A percentile compares a stretch with the other conserved stretches of the same genome.
Evolutionary conservation across 345 rosid genomes (phyloP).

Genomic region (Gossypium ekmanianum): DNA sequence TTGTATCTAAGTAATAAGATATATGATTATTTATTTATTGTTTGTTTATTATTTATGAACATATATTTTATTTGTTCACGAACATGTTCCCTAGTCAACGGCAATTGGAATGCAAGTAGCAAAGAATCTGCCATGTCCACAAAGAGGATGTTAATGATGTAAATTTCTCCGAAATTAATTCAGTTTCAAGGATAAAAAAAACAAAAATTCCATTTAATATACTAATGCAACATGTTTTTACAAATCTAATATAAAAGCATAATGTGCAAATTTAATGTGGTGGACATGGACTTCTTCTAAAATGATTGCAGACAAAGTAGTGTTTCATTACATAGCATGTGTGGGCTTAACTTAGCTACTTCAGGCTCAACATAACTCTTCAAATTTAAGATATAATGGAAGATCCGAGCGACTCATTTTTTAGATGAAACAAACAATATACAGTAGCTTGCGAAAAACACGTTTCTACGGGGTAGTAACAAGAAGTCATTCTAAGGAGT

Average conservation of each 20-base stretch:
- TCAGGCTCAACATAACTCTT: neutral
- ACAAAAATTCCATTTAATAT: neutral
- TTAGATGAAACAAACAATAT: slow-evolving; percentile 3
- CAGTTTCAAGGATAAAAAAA: neutral
- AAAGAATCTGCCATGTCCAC: neutral
- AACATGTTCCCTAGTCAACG: neutral
- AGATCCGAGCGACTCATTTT: neutral
- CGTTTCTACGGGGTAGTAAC: neutral
- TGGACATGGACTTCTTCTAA: too few species aligned
- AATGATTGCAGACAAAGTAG: too few species aligned
- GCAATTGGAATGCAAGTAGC: neutral
- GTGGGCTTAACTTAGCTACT: neutral
- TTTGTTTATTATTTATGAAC: too few species aligned
- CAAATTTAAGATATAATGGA: neutral
- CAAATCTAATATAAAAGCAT: neutral
- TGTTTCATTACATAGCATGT: too few species aligned
- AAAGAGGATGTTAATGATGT: neutral
- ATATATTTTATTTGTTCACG: too few species aligned
- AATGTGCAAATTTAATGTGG: neutral
- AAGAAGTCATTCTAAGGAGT: slow-evolving; percentile 1
- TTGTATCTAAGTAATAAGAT: too few species aligned
- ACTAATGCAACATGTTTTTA: neutral
- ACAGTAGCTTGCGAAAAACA: neutral
- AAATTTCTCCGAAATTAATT: neutral
- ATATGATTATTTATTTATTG: too few species aligned